Evolutionary conservation across 1,284 basidiomycete genomes (phyloP).

Genomic region (Porodaedalea pini): DNA sequence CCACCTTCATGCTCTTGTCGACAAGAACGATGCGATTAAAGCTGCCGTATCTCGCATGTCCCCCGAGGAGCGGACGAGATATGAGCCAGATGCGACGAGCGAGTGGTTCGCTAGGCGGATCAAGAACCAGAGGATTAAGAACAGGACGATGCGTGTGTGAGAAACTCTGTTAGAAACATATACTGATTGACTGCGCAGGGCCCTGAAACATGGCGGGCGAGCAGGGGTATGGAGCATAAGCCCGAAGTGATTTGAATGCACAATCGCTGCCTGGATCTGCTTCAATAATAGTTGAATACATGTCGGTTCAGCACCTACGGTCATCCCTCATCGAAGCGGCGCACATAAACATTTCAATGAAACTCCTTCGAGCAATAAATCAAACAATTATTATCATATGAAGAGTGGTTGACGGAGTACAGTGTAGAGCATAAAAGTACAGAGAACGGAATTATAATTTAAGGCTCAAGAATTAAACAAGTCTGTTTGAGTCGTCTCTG

Average conservation of each 20-base stretch:
- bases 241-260: background rate
- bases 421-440: background rate
- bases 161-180: background rate
- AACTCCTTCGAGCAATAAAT: background rate
- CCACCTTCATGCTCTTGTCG: slow-evolving; percentile 42
- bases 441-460: background rate
- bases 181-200: background rate
- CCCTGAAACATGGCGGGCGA: slow-evolving; percentile 13
- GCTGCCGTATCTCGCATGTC: background rate
- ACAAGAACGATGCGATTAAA: slow-evolving; percentile 38
- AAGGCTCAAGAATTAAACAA: background rate
- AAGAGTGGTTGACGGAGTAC: too few relatives aligned
- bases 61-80: slow-evolving; percentile 4
- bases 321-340: too few relatives aligned
- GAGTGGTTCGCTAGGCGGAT: slow-evolving; percentile 49
- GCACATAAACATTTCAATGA: too few relatives aligned
- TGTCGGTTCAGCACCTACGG: too few relatives aligned
- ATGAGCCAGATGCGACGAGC: slow-evolving; percentile 31
- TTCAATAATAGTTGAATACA: too few relatives aligned
- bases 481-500: slow-evolving; percentile 21
- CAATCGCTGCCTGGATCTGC: background rate
- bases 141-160: slow-evolving; percentile 35
- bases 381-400: background rate
- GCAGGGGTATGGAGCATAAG: slow-evolving; percentile 17
- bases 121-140: slow-evolving; percentile 44